Evolutionary conservation across 768 basidiomycete genomes (phyloP).

Genomic region (Mycena pura): DNA sequence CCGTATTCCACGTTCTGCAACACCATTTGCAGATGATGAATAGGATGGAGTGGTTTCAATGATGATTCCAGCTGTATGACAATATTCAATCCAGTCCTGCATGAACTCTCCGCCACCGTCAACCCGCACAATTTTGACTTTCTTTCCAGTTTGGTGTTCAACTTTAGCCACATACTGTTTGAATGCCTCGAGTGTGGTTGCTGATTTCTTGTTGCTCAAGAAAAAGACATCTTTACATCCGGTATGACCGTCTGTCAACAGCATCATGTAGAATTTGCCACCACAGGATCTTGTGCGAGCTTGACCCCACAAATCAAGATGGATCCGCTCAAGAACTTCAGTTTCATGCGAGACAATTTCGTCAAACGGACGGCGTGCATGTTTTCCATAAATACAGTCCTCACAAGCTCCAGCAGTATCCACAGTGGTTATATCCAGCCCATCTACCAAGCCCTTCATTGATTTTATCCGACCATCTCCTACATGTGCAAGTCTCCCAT

Average conservation of each 20-base stretch:
- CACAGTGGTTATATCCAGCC: background rate
- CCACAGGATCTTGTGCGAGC: background rate
- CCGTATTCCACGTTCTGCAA: constrained; percentile 16
- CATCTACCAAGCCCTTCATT: background rate
- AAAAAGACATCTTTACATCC: background rate
- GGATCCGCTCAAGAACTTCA: background rate
- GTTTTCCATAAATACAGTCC: background rate
- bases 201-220: background rate
- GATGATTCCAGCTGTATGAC: constrained; percentile 1
- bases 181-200: background rate
- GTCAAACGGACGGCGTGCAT: background rate
- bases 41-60: background rate
- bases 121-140: constrained; percentile 5
- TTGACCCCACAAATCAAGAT: background rate
- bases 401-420: background rate
- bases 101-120: constrained; percentile 19
- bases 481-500: background rate
- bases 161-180: background rate
- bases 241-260: background rate
- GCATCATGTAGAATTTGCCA: background rate
- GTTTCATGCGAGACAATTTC: background rate
- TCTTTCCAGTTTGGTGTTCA: background rate
- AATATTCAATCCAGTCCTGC: background rate
- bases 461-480: background rate
- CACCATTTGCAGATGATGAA: constrained; percentile 14